phyloP scores from a whole-genome alignment of 2,329 filamentous ascomycete genomes.

The Colletotrichum plurivorum region DNA sequence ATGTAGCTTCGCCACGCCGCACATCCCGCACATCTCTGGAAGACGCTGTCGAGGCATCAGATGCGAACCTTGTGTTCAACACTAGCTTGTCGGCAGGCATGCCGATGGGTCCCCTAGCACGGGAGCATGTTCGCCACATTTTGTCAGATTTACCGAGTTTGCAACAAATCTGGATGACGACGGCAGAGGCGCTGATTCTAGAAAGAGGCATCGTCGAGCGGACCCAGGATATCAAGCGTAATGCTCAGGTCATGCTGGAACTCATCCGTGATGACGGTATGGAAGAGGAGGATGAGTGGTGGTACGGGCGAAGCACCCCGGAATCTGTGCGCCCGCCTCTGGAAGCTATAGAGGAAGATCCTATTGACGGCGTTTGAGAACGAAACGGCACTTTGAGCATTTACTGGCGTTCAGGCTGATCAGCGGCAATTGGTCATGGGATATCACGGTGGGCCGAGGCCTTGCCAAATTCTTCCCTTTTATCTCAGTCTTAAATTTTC shows the following conservation, averaged over 20 bases:
- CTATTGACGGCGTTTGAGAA: slow-evolving; percentile 48
- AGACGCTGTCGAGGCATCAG: slow-evolving; percentile 6
- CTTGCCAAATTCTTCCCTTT: neutral
- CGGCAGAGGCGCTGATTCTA: slow-evolving; percentile 74
- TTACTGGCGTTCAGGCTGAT: slow-evolving; percentile 40
- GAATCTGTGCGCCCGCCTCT: slow-evolving; percentile 68
- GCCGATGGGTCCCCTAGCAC: slow-evolving; percentile 70
- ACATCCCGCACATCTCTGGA: slow-evolving; percentile 24
- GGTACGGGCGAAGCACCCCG: slow-evolving; percentile 68
- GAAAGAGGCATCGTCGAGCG: slow-evolving; percentile 71
- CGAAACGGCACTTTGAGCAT: slow-evolving; percentile 37
- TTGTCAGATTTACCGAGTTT: slow-evolving; percentile 70
- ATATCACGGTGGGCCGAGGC: neutral
- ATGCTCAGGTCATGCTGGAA: slow-evolving; percentile 73
- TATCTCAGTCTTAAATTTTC: neutral
- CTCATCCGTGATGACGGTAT: slow-evolving; percentile 74
- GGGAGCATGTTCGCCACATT: slow-evolving; percentile 65
- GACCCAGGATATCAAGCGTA: slow-evolving; percentile 73
- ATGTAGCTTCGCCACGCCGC: slow-evolving; percentile 25
- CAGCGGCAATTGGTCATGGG: slow-evolving; percentile 11
- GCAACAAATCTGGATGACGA: slow-evolving; percentile 74
- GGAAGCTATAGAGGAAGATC: slow-evolving; percentile 67
- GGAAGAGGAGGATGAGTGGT: slow-evolving; percentile 74
- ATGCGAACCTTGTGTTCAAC: slow-evolving; percentile 61
- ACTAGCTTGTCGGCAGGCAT: slow-evolving; percentile 73